phyloP scores from a whole-genome alignment of 129 eudicot genomes.

The Oenanthe sinensis region DNA sequence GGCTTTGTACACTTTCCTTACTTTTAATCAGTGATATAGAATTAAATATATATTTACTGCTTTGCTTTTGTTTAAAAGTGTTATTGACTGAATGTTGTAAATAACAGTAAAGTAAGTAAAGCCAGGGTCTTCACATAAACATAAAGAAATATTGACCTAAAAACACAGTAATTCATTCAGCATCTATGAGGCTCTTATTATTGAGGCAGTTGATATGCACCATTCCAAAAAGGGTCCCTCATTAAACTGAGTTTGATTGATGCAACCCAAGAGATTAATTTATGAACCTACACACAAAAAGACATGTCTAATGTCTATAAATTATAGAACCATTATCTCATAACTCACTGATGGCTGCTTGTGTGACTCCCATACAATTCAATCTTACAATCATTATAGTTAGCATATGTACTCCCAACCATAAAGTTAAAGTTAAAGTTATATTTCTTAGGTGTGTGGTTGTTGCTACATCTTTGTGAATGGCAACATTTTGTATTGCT shows the following conservation, averaged over 20 bases:
- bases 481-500: not conserved
- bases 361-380: constrained; percentile 5
- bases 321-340: not conserved
- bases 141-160: not conserved
- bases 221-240: constrained; percentile 1
- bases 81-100: not conserved
- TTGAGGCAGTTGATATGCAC: constrained; percentile 13
- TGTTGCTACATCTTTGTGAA: constrained; percentile 4
- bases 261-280: constrained; percentile 1
- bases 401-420: constrained; percentile 3
- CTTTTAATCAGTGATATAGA: not conserved
- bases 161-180: not conserved
- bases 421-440: constrained; percentile 1
- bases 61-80: not conserved
- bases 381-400: constrained; percentile 2
- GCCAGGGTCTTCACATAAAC: too few relatives aligned
- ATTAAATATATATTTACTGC: not conserved
- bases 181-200: not conserved
- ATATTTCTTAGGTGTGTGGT: constrained; percentile 1
- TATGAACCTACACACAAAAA: not conserved
- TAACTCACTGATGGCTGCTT: constrained; percentile 5
- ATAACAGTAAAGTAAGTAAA: not conserved
- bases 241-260: not conserved
- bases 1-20: not conserved
- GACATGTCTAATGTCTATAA: not conserved